These are phyloP conservation scores for Phoma herbarum DNA, from an alignment of 2,329 filamentous ascomycete species.

Conservation along the genomic window DNA sequence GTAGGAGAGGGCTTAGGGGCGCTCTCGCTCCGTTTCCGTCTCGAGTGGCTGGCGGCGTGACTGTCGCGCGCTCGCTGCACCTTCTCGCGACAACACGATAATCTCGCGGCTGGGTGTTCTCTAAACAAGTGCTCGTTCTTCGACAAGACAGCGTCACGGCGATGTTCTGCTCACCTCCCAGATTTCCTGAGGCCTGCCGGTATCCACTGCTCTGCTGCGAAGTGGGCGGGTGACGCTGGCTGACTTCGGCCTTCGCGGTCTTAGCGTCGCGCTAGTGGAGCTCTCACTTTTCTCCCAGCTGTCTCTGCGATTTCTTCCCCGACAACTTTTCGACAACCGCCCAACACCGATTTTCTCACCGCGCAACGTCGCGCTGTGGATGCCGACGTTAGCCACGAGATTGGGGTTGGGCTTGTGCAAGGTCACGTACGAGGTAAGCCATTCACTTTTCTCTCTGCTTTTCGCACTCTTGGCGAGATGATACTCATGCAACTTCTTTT, in stretches of 20 bases:
- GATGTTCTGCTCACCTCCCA: not conserved
- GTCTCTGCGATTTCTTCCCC: constrained; percentile 21
- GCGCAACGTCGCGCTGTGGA: constrained; percentile 13
- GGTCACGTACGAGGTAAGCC: constrained; percentile 29
- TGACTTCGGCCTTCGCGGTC: constrained; percentile 3
- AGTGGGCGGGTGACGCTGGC: constrained; percentile 6
- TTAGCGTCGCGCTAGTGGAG: constrained; percentile 28
- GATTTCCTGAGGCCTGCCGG: not conserved
- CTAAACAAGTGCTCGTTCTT: not conserved
- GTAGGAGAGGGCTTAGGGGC: constrained; percentile 6
- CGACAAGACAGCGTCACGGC: not conserved
- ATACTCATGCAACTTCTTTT: constrained; percentile 84
- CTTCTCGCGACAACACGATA: not conserved
- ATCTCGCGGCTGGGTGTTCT: not conserved
- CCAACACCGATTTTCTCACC: constrained; percentile 17
- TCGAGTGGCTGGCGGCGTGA: constrained; percentile 12
- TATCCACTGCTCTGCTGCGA: constrained; percentile 2
- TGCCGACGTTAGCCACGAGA: constrained; percentile 4
- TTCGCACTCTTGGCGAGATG: constrained; percentile 67
- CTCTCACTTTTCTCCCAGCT: constrained; percentile 34
- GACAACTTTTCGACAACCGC: constrained; percentile 18
- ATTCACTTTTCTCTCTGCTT: constrained; percentile 20
- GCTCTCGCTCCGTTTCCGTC: not conserved
- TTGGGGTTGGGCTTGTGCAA: constrained; percentile 9
- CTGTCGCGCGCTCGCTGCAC: constrained; percentile 9